Evolutionary conservation across 805 yeast species (phyloP).

Genomic region (Wickerhamomyces canadensis): DNA sequence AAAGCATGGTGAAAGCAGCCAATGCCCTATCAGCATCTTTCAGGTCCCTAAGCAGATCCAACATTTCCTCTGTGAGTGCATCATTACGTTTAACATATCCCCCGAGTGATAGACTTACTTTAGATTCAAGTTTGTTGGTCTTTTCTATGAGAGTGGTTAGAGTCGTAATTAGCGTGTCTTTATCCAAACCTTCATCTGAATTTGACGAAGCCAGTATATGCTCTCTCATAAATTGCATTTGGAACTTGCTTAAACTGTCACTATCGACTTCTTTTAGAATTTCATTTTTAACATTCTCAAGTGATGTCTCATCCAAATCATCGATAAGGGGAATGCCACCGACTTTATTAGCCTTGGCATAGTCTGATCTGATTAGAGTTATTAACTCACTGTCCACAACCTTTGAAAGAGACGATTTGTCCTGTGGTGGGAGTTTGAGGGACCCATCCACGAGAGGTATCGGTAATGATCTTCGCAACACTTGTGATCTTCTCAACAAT

Average conservation of each 20-base stretch:
- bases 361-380: constrained; percentile 38
- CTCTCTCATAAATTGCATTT: constrained; percentile 1
- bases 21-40: constrained; percentile 19
- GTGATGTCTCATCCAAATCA: constrained; percentile 17
- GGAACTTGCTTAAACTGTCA: constrained; percentile 8
- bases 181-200: constrained; percentile 7
- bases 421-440: neutral
- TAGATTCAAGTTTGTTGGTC: constrained; percentile 15
- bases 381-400: constrained; percentile 29
- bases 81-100: constrained; percentile 12
- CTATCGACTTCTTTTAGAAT: constrained; percentile 7
- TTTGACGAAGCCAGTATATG: constrained; percentile 5
- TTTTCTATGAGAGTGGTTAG: constrained; percentile 9
- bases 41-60: constrained; percentile 8
- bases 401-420: neutral
- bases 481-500: constrained; percentile 39
- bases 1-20: constrained; percentile 18
- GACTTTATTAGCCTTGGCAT: constrained; percentile 24
- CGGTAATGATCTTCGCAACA: constrained; percentile 38
- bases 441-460: constrained; percentile 29
- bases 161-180: neutral
- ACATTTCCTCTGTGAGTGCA: constrained; percentile 7
- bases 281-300: constrained; percentile 5
- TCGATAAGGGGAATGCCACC: constrained; percentile 13
- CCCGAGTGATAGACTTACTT: constrained; percentile 6